phyloP scores from a whole-genome alignment of 257 asterid genomes.

The Petunia secreta region DNA sequence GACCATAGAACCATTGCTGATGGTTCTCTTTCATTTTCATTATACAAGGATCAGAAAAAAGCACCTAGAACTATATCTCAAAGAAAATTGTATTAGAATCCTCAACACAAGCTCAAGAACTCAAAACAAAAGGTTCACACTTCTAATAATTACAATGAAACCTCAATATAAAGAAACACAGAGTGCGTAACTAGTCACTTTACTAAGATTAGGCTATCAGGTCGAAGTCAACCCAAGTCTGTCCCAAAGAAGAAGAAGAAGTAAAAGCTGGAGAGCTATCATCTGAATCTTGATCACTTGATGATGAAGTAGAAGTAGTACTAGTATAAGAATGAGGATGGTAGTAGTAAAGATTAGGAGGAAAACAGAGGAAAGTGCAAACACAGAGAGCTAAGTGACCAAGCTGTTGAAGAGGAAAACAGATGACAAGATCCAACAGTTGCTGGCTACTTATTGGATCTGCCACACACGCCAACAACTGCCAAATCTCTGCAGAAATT shows the following conservation, averaged over 20 bases:
- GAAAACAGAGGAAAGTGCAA: conserved; percentile 40
- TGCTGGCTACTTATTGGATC: conserved; percentile 38
- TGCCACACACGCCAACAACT: conserved; percentile 35
- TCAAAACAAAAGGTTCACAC: neutral
- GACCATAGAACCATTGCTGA: neutral
- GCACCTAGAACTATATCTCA: neutral
- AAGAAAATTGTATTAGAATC: neutral
- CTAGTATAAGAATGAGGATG: neutral
- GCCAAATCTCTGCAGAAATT: conserved; percentile 39
- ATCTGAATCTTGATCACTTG: conserved; percentile 4
- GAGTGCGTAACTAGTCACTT: neutral
- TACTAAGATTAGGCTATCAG: neutral
- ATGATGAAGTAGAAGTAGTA: conserved; percentile 4
- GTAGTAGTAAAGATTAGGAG: neutral
- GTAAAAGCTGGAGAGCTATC: neutral
- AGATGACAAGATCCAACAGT: conserved; percentile 40
- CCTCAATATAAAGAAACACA: neutral
- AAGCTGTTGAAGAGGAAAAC: conserved; percentile 41
- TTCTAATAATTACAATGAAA: neutral
- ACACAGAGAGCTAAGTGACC: conserved; percentile 39
- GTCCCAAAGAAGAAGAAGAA: neutral
- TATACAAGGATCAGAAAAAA: neutral
- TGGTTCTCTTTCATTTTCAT: neutral
- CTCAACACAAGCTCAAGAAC: neutral
- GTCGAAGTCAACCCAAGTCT: conserved; percentile 22